Percentiles rank a stretch among this genome's conserved stretches.
phyloP scores from a whole-genome alignment of 2,329 filamentous ascomycete species.

The Pestalotiopsis sp. region DNA sequence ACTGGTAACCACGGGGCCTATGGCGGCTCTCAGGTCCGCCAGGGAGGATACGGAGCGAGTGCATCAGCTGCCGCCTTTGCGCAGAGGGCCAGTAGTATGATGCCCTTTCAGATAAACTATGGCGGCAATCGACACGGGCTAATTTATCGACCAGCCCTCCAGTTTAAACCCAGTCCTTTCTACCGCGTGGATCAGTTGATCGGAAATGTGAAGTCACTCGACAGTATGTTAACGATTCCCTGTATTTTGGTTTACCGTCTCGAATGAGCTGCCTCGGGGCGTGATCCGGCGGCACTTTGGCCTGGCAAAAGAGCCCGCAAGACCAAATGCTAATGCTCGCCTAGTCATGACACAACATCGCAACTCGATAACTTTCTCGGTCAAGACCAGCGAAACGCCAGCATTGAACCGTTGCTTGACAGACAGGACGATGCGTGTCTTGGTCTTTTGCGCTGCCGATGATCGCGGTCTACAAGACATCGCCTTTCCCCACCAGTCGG shows the following conservation, averaged over 20 bases:
- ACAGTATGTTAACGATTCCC: conserved; percentile 57
- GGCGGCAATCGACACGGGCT: neutral
- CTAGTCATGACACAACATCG: conserved; percentile 59
- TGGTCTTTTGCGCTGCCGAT: conserved; percentile 82
- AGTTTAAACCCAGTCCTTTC: conserved; percentile 79
- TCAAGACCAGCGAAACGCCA: conserved; percentile 54
- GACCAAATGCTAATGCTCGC: neutral
- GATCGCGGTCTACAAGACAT: conserved; percentile 71
- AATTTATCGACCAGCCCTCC: conserved; percentile 13
- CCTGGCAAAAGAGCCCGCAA: neutral
- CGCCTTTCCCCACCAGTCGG: conserved; percentile 87
- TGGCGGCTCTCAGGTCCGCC: neutral
- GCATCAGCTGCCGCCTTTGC: conserved; percentile 7
- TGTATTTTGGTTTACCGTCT: neutral
- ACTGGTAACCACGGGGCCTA: neutral
- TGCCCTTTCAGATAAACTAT: neutral
- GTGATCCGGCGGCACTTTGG: neutral
- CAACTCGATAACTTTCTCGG: conserved; percentile 47
- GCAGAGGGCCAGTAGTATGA: conserved; percentile 9
- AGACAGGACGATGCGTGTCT: conserved; percentile 69
- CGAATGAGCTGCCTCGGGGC: neutral
- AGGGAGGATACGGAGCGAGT: neutral
- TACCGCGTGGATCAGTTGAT: conserved; percentile 72
- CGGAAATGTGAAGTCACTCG: conserved; percentile 67
- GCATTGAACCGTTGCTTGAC: conserved; percentile 56